Evolutionary conservation across 176 grass and related monocot genomes (phyloP).

Genomic region (Tillandsia leiboldiana): DNA sequence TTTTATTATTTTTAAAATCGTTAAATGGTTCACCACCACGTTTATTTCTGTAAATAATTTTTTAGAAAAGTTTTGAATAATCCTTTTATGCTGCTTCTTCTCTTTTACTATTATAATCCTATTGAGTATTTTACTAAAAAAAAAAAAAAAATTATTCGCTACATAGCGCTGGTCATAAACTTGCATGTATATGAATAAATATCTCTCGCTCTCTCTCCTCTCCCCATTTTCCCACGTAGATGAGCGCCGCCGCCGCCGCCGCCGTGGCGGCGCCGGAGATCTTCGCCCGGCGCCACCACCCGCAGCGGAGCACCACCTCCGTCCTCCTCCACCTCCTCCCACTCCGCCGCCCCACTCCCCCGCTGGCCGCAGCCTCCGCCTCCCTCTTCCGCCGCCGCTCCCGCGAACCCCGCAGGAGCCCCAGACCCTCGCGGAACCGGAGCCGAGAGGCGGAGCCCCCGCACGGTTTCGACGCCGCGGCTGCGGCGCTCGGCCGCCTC

Average conservation of each 20-base stretch:
- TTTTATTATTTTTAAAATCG: too few species aligned
- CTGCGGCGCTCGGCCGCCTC: conserved; percentile 35
- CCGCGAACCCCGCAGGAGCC: background rate
- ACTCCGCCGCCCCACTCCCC: background rate
- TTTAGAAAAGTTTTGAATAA: too few species aligned
- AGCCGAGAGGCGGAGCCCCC: background rate
- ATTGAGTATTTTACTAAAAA: too few species aligned
- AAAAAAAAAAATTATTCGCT: too few species aligned
- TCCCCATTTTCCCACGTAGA: too few species aligned
- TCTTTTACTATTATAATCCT: too few species aligned
- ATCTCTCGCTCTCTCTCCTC: too few species aligned
- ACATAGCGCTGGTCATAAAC: too few species aligned
- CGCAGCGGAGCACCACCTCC: conserved; percentile 7
- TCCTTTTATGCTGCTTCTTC: too few species aligned
- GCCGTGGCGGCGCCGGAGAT: conserved; percentile 15
- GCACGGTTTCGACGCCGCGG: background rate
- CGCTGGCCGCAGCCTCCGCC: conserved; percentile 11
- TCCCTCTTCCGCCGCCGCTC: background rate
- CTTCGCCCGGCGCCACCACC: conserved; percentile 4
- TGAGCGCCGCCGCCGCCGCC: background rate
- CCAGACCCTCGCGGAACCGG: background rate
- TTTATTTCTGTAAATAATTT: too few species aligned
- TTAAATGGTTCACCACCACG: too few species aligned
- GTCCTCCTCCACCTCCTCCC: background rate
- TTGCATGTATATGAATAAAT: too few species aligned